Evolutionary conservation across 176 grass and related monocot genomes (phyloP).

Genomic region (Aegilops longissima): DNA sequence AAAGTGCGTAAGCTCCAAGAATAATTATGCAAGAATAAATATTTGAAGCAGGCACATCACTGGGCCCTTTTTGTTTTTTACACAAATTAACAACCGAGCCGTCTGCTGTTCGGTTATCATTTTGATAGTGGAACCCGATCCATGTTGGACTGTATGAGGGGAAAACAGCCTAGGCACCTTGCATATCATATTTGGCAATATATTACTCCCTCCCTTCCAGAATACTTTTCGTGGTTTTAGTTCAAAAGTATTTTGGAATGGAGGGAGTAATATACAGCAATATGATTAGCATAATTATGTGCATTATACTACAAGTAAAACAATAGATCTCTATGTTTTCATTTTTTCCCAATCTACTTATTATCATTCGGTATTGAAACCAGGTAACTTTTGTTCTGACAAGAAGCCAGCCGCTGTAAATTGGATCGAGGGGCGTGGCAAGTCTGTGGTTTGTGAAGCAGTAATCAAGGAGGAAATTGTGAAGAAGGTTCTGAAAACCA

Average conservation of each 20-base stretch:
- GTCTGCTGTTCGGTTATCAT: background rate
- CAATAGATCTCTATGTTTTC: background rate
- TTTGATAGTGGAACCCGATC: background rate
- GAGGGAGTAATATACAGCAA: background rate
- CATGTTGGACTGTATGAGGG: no score
- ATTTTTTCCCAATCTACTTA: background rate
- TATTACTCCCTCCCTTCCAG: background rate
- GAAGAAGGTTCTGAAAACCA: constrained; percentile 92
- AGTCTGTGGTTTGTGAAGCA: constrained; percentile 92
- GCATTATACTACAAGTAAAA: background rate
- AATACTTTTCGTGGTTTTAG: no score
- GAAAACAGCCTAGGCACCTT: background rate
- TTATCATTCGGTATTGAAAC: background rate
- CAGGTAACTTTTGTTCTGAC: constrained; percentile 95
- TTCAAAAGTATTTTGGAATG: no score
- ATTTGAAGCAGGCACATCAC: background rate
- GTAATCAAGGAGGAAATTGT: constrained; percentile 89
- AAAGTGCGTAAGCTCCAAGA: background rate
- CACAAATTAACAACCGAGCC: background rate
- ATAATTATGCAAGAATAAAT: background rate
- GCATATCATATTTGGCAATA: background rate
- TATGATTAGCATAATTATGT: constrained; percentile 1
- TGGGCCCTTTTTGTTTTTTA: constrained; percentile 3
- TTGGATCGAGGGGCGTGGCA: constrained; percentile 96
- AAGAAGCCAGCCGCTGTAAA: constrained; percentile 94